Conservation (phyloP, 2,329 filamentous ascomycete species). For the Ceratocystis destructans region DNA sequence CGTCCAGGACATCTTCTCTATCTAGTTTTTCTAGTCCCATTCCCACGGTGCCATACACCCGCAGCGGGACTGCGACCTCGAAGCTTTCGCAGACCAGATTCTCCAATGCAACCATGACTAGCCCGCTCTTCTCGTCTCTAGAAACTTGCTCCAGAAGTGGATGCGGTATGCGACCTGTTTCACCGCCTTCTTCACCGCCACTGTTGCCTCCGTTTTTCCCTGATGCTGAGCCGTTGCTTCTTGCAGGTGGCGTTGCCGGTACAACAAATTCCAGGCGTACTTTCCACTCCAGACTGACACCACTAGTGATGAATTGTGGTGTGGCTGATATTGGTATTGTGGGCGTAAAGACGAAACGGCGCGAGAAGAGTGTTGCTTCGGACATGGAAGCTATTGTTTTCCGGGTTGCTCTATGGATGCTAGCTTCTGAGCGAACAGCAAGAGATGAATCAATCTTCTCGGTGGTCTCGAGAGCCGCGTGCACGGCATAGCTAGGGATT, state of each 20-base stretch:
- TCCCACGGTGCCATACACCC: conserved; percentile 57
- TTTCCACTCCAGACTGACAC: conserved; percentile 77
- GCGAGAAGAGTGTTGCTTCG: conserved; percentile 70
- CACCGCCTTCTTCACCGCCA: conserved; percentile 18
- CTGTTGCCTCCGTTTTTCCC: neutral
- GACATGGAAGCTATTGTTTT: conserved; percentile 65
- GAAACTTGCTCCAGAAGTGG: conserved; percentile 66
- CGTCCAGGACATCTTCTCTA: conserved; percentile 39
- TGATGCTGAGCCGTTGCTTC: neutral
- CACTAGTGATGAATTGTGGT: conserved; percentile 83
- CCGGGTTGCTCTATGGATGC: conserved; percentile 73
- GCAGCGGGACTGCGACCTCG: conserved; percentile 72
- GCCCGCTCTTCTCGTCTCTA: conserved; percentile 61
- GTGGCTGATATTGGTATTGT: conserved; percentile 74
- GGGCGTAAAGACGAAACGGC: conserved; percentile 64
- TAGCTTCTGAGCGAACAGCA: conserved; percentile 71
- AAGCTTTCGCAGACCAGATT: conserved; percentile 75
- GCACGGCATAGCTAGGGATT: conserved; percentile 73
- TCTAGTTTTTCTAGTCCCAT: conserved; percentile 43
- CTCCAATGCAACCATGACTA: conserved; percentile 63
- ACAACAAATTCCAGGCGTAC: conserved; percentile 88
- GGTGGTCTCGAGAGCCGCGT: conserved; percentile 70
- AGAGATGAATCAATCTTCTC: conserved; percentile 71
- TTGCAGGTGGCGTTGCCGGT: conserved; percentile 28
- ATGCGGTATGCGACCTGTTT: conserved; percentile 24